phyloP scores from a whole-genome alignment of 192 early-diverging fungal species.

The Phlyctochytrium bullatum region DNA sequence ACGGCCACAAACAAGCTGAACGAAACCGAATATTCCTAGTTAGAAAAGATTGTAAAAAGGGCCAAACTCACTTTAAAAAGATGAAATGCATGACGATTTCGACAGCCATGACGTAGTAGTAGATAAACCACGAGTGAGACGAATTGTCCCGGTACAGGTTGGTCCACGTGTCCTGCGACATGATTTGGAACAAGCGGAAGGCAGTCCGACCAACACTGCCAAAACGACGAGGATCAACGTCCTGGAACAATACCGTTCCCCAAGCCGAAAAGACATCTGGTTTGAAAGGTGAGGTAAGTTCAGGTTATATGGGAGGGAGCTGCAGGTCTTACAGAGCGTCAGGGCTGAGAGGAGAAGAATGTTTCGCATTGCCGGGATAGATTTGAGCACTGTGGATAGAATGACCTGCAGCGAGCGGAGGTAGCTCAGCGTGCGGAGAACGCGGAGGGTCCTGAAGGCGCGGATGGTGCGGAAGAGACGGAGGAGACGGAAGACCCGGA shows the following conservation, averaged over 20 bases:
- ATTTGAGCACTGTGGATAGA: constrained; percentile 33
- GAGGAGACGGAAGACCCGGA: constrained; percentile 26
- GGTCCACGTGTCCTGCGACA: constrained; percentile 39
- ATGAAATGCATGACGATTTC: constrained; percentile 38
- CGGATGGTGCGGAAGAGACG: constrained; percentile 29
- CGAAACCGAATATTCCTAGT: too few species aligned
- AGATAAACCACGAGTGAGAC: constrained; percentile 23
- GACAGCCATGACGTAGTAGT: constrained; percentile 29
- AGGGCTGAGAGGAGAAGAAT: constrained; percentile 30
- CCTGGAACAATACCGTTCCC: constrained; percentile 26
- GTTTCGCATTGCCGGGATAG: constrained; percentile 43
- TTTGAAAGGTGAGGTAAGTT: too few species aligned
- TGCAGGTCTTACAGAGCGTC: too few species aligned
- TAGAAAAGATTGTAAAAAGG: background rate
- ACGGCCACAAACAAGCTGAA: constrained; percentile 43
- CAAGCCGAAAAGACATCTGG: constrained; percentile 38
- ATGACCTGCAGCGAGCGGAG: constrained; percentile 38
- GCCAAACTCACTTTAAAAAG: constrained; percentile 34
- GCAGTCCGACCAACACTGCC: constrained; percentile 19
- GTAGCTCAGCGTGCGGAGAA: constrained; percentile 29
- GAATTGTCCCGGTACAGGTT: constrained; percentile 35
- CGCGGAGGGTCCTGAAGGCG: constrained; percentile 28
- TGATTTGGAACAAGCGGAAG: constrained; percentile 35
- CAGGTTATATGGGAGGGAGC: background rate
- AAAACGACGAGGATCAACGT: constrained; percentile 36